Conservation (phyloP, 805 yeast species). For the Cyberlindnera euphorbiae region DNA sequence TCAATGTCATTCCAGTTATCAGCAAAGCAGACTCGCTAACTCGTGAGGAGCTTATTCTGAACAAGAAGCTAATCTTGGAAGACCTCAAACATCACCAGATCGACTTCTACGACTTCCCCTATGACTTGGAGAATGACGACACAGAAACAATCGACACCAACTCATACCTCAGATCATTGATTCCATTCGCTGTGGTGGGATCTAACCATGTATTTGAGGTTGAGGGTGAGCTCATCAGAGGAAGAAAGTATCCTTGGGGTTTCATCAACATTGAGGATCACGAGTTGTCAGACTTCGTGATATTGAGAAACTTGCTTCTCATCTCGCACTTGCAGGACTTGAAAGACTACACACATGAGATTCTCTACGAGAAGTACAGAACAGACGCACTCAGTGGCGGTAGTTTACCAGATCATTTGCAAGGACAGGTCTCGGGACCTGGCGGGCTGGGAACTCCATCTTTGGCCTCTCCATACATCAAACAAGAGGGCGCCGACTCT, state of each 20-base stretch:
- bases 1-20: constrained; percentile 80
- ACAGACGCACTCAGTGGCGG: constrained; percentile 77
- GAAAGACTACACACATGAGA: constrained; percentile 84
- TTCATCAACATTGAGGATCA: constrained; percentile 64
- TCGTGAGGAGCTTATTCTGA: constrained; percentile 66
- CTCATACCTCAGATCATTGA: constrained; percentile 54
- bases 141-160: constrained; percentile 64
- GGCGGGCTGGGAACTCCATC: constrained; percentile 9
- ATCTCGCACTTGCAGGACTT: constrained; percentile 84
- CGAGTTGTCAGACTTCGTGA: constrained; percentile 72
- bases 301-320: constrained; percentile 72
- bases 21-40: constrained; percentile 85
- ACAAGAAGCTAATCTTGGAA: constrained; percentile 69
- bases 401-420: constrained; percentile 32
- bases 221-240: constrained; percentile 37
- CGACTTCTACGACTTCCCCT: constrained; percentile 72
- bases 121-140: constrained; percentile 47
- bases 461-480: constrained; percentile 21
- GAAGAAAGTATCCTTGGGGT: constrained; percentile 57
- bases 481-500: constrained; percentile 20
- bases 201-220: constrained; percentile 57
- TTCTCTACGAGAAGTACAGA: constrained; percentile 83
- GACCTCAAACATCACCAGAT: constrained; percentile 68
- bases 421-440: constrained; percentile 15
- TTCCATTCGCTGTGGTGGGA: constrained; percentile 68